These are phyloP conservation scores for Penicillium sp. DNA, from an alignment of 2,329 filamentous ascomycete species.

Conservation along the genomic window DNA sequence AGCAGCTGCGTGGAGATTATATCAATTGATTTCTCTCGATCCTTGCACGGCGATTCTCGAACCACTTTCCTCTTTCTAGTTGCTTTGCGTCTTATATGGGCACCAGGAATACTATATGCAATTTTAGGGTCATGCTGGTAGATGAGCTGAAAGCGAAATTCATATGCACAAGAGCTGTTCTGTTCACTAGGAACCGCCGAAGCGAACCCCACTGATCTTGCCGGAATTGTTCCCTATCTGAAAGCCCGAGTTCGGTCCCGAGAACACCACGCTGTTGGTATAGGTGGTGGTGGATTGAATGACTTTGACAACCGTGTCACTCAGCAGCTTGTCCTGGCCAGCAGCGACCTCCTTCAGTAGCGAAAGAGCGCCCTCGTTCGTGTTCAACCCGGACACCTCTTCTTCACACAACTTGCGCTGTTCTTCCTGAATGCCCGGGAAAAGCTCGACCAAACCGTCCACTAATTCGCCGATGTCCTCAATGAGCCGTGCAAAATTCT, in stretches of 20 bases:
- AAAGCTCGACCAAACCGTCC: not conserved
- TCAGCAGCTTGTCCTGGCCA: not conserved
- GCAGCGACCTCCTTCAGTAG: not conserved
- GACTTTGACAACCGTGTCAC: not conserved
- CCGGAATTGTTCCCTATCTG: not conserved
- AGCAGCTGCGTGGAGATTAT: too few species aligned
- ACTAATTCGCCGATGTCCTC: not conserved
- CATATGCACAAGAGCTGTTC: too few species aligned
- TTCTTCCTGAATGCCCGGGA: not conserved
- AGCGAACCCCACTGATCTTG: not conserved
- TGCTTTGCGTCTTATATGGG: too few species aligned
- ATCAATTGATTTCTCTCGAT: too few species aligned
- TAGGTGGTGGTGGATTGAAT: not conserved
- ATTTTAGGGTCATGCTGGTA: too few species aligned
- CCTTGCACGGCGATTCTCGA: too few species aligned
- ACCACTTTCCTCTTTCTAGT: too few species aligned
- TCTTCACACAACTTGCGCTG: not conserved
- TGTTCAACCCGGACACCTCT: not conserved
- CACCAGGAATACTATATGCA: too few species aligned
- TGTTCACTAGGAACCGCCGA: not conserved
- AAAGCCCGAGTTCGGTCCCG: not conserved
- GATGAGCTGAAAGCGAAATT: too few species aligned
- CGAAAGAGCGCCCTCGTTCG: not conserved
- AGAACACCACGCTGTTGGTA: not conserved
- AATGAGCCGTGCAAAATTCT: not conserved